Conservation (phyloP, 306 rosid genomes). For the Casuarina cunninghamiana region DNA sequence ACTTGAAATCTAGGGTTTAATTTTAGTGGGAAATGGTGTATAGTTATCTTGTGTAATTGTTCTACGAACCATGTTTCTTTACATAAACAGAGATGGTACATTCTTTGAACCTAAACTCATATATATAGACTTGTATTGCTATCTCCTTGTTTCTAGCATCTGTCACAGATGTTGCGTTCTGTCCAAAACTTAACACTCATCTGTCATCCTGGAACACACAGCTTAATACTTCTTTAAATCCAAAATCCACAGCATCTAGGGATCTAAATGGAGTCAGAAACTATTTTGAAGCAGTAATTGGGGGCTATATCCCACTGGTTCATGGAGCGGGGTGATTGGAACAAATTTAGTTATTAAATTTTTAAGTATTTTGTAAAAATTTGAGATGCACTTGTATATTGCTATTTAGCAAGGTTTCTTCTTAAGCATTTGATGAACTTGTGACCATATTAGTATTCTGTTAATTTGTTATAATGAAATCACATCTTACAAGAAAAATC, state of each 20-base stretch:
- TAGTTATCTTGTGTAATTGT: background rate
- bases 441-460: background rate
- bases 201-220: background rate
- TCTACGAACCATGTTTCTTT: background rate
- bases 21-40: background rate
- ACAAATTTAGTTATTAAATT: background rate
- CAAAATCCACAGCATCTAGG: background rate
- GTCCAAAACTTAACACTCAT: background rate
- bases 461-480: background rate
- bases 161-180: background rate
- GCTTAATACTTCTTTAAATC: background rate
- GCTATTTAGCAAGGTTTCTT: background rate
- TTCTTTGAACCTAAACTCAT: background rate
- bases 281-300: background rate
- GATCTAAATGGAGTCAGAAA: background rate
- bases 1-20: background rate
- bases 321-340: background rate
- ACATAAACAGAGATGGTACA: background rate
- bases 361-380: background rate
- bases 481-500: background rate
- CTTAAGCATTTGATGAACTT: background rate
- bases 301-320: too few species aligned
- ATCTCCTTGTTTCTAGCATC: background rate
- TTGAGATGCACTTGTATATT: background rate
- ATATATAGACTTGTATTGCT: background rate